Conservation (phyloP, 108 stramenopile species). For the Nitzschia putrida region DNA sequence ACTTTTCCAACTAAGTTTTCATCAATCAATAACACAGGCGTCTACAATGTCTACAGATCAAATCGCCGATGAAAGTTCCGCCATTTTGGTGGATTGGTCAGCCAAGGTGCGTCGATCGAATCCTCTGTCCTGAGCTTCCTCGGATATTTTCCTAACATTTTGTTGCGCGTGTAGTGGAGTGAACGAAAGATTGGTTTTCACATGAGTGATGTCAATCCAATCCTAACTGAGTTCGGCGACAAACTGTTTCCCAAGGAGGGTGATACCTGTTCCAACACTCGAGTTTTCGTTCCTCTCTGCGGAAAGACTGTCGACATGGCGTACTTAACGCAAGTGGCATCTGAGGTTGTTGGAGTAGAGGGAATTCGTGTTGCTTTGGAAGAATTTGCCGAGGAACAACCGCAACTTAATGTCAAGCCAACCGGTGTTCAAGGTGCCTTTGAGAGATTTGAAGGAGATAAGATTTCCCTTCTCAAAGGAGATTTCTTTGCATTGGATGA, state of each 20-base stretch:
- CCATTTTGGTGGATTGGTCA: neutral
- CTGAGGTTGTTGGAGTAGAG: constrained; percentile 75
- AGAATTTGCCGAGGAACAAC: constrained; percentile 71
- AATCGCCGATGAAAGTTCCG: neutral
- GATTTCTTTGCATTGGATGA: constrained; percentile 64
- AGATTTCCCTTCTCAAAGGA: constrained; percentile 59
- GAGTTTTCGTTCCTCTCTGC: constrained; percentile 82
- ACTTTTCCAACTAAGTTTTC: no score
- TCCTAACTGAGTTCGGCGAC: constrained; percentile 6
- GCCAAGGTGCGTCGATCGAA: neutral
- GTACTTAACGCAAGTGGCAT: constrained; percentile 48
- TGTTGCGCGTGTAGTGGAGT: constrained; percentile 29
- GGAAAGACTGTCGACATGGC: constrained; percentile 87
- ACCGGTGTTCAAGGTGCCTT: constrained; percentile 4
- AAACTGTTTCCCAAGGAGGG: constrained; percentile 11
- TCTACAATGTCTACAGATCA: neutral
- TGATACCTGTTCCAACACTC: neutral
- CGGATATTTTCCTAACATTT: no score
- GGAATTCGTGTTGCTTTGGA: constrained; percentile 69
- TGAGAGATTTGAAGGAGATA: constrained; percentile 53
- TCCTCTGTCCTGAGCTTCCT: no score
- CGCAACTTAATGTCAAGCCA: constrained; percentile 27
- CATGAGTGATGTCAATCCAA: constrained; percentile 31
- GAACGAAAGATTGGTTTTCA: constrained; percentile 31
- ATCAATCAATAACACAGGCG: neutral